phyloP scores from a whole-genome alignment of 306 rosid genomes.

The Medicago ruthenica region DNA sequence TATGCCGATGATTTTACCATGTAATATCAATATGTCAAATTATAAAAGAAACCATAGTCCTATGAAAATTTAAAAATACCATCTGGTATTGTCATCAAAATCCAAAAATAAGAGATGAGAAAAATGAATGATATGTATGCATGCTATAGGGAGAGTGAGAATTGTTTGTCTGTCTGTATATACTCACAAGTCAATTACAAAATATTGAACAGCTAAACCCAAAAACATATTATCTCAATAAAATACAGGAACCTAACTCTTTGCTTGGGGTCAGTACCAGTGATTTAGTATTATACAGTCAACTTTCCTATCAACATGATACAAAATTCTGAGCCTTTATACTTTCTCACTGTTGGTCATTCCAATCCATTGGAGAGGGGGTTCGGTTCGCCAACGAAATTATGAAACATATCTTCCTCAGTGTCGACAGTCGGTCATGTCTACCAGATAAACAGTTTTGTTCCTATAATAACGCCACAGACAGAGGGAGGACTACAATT shows the following conservation, averaged over 20 bases:
- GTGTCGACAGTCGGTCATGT: constrained; percentile 26
- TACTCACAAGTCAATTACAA: constrained; percentile 37
- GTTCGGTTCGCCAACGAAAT: constrained; percentile 11
- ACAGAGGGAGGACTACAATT: constrained; percentile 33
- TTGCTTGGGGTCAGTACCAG: constrained; percentile 33
- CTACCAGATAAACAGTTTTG: constrained; percentile 14
- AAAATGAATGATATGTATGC: no score
- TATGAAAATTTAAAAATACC: not conserved
- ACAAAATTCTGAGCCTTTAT: constrained; percentile 38
- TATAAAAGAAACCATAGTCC: not conserved
- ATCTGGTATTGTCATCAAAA: not conserved
- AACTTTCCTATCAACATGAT: constrained; percentile 38
- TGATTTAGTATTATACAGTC: not conserved
- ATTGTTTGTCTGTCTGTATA: not conserved
- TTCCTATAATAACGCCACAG: constrained; percentile 35
- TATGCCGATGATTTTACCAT: not conserved
- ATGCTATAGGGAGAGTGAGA: no score
- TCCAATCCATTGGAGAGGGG: constrained; percentile 31
- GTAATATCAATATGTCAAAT: not conserved
- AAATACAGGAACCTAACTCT: constrained; percentile 55
- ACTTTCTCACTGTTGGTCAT: constrained; percentile 26
- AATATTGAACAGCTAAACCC: constrained; percentile 42
- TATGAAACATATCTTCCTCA: constrained; percentile 29
- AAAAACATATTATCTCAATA: constrained; percentile 46
- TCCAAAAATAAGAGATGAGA: not conserved